Evolutionary conservation across 1,284 basidiomycete species (phyloP).

Genomic region (Microbotryomycetes sp.): DNA sequence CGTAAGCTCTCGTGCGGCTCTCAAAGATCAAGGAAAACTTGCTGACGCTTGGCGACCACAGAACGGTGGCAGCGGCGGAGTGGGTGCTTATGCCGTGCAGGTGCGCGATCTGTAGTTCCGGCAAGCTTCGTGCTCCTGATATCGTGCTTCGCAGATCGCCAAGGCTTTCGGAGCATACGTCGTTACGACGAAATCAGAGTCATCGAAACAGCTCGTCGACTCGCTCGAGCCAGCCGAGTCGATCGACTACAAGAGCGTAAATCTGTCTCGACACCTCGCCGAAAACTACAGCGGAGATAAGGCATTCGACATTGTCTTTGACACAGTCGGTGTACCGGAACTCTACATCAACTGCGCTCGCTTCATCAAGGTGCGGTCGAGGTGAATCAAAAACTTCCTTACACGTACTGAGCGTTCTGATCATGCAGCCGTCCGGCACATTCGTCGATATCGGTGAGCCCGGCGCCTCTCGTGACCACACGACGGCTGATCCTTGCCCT

Average conservation of each 20-base stretch:
- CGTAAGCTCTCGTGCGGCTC: constrained; percentile 6
- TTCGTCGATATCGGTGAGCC: constrained; percentile 17
- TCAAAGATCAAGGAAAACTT: no score
- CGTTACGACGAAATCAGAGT: constrained; percentile 51
- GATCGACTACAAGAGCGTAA: constrained; percentile 53
- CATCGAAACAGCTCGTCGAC: constrained; percentile 48
- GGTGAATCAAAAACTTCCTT: neutral
- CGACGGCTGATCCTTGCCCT: neutral
- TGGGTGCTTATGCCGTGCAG: constrained; percentile 54
- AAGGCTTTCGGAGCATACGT: constrained; percentile 55
- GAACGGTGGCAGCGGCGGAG: constrained; percentile 58
- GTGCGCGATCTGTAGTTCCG: neutral
- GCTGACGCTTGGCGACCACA: no score
- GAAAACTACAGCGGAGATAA: constrained; percentile 38
- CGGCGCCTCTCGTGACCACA: neutral
- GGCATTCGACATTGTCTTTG: constrained; percentile 32
- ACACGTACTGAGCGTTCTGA: neutral
- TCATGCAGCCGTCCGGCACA: neutral
- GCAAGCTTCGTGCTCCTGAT: neutral
- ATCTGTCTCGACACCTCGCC: constrained; percentile 47
- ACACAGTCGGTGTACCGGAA: constrained; percentile 28
- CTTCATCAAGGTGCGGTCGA: constrained; percentile 29
- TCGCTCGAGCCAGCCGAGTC: constrained; percentile 47
- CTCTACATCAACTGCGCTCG: constrained; percentile 30
- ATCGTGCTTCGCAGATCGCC: constrained; percentile 48